phyloP scores from a whole-genome alignment of 2,329 filamentous ascomycete genomes.

The Sporothrix pseudoabietina region DNA sequence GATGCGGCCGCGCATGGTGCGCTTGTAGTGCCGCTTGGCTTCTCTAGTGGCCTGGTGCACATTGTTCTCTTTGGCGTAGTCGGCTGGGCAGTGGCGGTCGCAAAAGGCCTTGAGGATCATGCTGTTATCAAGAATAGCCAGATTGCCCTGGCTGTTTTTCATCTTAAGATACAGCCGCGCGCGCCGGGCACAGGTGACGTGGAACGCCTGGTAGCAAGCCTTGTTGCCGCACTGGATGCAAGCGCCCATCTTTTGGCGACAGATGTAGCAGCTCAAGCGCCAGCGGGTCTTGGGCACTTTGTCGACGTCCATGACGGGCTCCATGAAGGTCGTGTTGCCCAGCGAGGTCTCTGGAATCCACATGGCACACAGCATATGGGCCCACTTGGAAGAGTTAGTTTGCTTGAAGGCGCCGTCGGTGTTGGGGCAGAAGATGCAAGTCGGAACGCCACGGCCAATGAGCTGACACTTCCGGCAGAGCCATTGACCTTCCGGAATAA shows the following conservation, averaged over 20 bases:
- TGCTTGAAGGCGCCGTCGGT: conserved; percentile 98
- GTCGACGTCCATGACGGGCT: conserved; percentile 96
- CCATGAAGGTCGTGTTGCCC: conserved; percentile 96
- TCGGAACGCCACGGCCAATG: conserved; percentile 87
- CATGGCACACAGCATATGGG: conserved; percentile 92
- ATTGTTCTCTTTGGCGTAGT: conserved; percentile 84
- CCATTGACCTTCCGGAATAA: conserved; percentile 98
- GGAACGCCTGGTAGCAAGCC: conserved; percentile 94
- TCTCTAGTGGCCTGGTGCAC: conserved; percentile 78
- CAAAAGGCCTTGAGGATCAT: conserved; percentile 92
- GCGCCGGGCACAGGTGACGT: conserved; percentile 90
- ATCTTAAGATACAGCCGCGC: conserved; percentile 90
- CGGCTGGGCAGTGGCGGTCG: conserved; percentile 87
- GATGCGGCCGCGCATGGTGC: conserved; percentile 81
- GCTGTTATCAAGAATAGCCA: conserved; percentile 75
- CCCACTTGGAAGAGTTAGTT: conserved; percentile 94
- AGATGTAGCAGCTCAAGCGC: conserved; percentile 95
- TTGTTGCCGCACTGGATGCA: conserved; percentile 99
- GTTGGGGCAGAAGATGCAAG: conserved; percentile 98
- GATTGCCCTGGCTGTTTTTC: conserved; percentile 84
- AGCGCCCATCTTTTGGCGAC: conserved; percentile 94
- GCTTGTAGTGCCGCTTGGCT: conserved; percentile 86
- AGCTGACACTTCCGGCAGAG: conserved; percentile 95
- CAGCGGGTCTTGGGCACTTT: conserved; percentile 94
- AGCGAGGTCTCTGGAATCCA: conserved; percentile 98